These are phyloP conservation scores for Penicillium sp. DNA, from an alignment of 2,329 filamentous ascomycete species.

Conservation along the genomic window DNA sequence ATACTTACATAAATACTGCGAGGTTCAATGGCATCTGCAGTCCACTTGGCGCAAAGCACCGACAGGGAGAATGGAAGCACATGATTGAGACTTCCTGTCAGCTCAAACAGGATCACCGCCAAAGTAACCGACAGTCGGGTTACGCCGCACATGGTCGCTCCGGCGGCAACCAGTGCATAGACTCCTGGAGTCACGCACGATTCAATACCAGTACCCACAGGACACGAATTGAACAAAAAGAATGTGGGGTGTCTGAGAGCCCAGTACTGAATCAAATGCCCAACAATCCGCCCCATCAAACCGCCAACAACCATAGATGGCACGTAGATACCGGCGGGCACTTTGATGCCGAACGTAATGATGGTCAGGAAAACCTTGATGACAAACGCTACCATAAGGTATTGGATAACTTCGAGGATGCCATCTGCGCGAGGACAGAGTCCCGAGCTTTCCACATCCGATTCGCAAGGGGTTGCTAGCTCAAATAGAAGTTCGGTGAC, in stretches of 20 bases:
- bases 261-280: conserved; percentile 78
- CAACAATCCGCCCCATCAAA: conserved; percentile 81
- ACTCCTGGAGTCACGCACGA: conserved; percentile 95
- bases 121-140: conserved; percentile 90
- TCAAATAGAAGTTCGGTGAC: conserved; percentile 90
- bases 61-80: conserved; percentile 91
- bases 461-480: conserved; percentile 80
- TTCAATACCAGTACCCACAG: conserved; percentile 64
- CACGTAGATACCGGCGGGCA: conserved; percentile 95
- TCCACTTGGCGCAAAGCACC: conserved; percentile 97
- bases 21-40: conserved; percentile 90
- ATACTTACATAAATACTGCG: conserved; percentile 79
- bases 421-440: conserved; percentile 75
- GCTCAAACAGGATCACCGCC: conserved; percentile 90
- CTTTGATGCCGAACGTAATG: conserved; percentile 93
- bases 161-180: conserved; percentile 90
- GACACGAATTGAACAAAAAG: conserved; percentile 72
- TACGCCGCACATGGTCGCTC: conserved; percentile 96
- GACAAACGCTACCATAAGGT: conserved; percentile 74
- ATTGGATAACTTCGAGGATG: conserved; percentile 73
- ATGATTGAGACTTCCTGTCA: conserved; percentile 92
- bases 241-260: conserved; percentile 72
- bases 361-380: conserved; percentile 87
- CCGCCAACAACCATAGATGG: conserved; percentile 98
- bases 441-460: conserved; percentile 64